These are phyloP conservation scores for Lactifluus pinguis DNA, from an alignment of 768 basidiomycete species.

Conservation along the genomic window DNA sequence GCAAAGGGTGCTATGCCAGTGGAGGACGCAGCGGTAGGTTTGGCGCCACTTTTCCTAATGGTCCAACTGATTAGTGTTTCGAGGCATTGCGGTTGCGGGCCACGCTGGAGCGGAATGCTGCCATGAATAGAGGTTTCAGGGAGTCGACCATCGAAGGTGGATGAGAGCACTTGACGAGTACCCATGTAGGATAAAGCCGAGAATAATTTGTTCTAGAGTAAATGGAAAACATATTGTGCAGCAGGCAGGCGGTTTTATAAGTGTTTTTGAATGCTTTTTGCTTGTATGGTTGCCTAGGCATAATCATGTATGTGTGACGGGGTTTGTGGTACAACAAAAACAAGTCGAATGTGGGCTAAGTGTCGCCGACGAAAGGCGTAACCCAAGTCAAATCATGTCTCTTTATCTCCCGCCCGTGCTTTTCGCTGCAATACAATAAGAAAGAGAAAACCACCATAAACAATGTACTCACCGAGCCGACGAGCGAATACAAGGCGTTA, in stretches of 20 bases:
- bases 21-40: constrained; percentile 72
- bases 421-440: constrained; percentile 38
- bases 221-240: not conserved
- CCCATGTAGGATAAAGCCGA: not conserved
- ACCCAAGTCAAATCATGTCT: constrained; percentile 27
- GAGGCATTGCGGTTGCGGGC: constrained; percentile 67
- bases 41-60: not conserved
- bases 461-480: constrained; percentile 55
- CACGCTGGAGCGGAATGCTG: constrained; percentile 23
- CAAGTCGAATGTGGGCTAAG: not conserved
- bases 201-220: too few species aligned
- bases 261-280: constrained; percentile 23
- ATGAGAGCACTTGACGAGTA: not conserved
- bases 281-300: constrained; percentile 14
- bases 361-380: not conserved
- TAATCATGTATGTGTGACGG: constrained; percentile 13
- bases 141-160: constrained; percentile 7
- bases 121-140: constrained; percentile 8
- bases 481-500: constrained; percentile 63
- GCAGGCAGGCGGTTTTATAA: not conserved
- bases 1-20: constrained; percentile 76
- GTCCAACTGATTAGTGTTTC: not conserved
- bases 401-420: constrained; percentile 55
- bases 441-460: not conserved
- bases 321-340: constrained; percentile 14